phyloP scores from a whole-genome alignment of 2,329 filamentous ascomycete species.

The Sarocladium brachiariae region DNA sequence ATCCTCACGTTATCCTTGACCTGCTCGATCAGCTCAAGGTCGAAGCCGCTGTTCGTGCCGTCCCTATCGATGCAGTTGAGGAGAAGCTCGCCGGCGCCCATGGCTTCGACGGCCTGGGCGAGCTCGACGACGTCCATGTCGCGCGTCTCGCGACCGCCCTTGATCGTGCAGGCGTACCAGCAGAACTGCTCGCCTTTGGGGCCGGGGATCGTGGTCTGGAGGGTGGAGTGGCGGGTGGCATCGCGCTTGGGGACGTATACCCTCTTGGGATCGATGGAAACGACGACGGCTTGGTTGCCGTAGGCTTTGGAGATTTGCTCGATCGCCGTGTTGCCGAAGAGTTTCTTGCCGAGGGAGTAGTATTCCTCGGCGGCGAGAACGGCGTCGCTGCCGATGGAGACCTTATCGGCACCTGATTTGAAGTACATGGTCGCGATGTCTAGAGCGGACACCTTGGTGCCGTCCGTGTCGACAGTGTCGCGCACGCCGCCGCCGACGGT shows the following conservation, averaged over 20 bases:
- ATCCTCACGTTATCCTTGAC: constrained; percentile 86
- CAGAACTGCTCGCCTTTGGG: constrained; percentile 73
- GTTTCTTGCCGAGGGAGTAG: constrained; percentile 59
- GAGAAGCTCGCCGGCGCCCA: constrained; percentile 90
- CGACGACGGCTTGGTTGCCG: constrained; percentile 93
- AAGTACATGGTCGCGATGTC: constrained; percentile 97
- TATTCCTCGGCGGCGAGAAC: constrained; percentile 91
- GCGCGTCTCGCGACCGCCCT: constrained; percentile 88
- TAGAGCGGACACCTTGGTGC: constrained; percentile 77
- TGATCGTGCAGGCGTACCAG: constrained; percentile 98
- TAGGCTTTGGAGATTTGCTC: constrained; percentile 92
- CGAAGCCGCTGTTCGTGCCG: constrained; percentile 89
- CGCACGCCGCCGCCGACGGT: constrained; percentile 94
- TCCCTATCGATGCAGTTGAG: constrained; percentile 98
- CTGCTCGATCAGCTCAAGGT: constrained; percentile 81
- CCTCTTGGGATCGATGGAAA: constrained; percentile 88
- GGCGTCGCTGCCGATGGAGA: constrained; percentile 92
- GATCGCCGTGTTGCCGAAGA: constrained; percentile 81
- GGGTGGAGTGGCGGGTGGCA: constrained; percentile 65
- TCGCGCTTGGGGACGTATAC: constrained; percentile 72
- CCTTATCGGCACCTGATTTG: constrained; percentile 93
- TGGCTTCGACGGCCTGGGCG: constrained; percentile 81
- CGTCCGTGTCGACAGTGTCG: constrained; percentile 85
- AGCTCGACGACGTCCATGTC: constrained; percentile 91
- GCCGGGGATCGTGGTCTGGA: constrained; percentile 64